A percentile compares a stretch with the other conserved stretches of the same genome.
Conservation (phyloP, 495 filamentous ascomycete species). For the Penicillium pulvis region DNA sequence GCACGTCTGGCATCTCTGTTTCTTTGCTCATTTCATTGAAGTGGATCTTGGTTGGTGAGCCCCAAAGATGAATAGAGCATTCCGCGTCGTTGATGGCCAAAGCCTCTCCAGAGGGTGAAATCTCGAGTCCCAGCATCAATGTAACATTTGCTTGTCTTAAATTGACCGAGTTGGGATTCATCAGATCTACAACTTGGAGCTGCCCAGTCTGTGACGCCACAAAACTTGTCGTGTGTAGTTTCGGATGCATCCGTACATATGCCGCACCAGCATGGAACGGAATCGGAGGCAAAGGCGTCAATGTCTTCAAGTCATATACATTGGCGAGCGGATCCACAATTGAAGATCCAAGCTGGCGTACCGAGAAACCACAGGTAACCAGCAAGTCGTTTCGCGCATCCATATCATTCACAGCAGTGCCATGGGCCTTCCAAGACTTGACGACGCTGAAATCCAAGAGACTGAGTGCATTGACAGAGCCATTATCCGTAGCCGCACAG, state of each 20-base stretch:
- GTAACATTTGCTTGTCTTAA: slow-evolving; percentile 83
- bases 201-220: slow-evolving; percentile 88
- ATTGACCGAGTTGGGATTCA: slow-evolving; percentile 88
- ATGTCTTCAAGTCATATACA: slow-evolving; percentile 88
- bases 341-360: slow-evolving; percentile 60
- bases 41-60: slow-evolving; percentile 82
- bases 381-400: slow-evolving; percentile 89
- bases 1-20: slow-evolving; percentile 72
- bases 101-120: slow-evolving; percentile 89
- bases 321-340: slow-evolving; percentile 90
- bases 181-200: slow-evolving; percentile 90
- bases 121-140: slow-evolving; percentile 73
- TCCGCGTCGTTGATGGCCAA: slow-evolving; percentile 79
- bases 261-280: slow-evolving; percentile 90
- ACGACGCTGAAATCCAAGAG: slow-evolving; percentile 71
- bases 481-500: slow-evolving; percentile 84
- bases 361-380: slow-evolving; percentile 91
- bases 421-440: slow-evolving; percentile 87
- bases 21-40: slow-evolving; percentile 84
- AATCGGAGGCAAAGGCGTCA: slow-evolving; percentile 81
- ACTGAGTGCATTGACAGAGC: slow-evolving; percentile 83
- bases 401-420: slow-evolving; percentile 86
- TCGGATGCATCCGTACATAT: slow-evolving; percentile 92
- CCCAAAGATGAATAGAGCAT: slow-evolving; percentile 85
- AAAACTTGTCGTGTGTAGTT: slow-evolving; percentile 88